Conservation (phyloP, 345 rosid species). For the Luvunga scandens region DNA sequence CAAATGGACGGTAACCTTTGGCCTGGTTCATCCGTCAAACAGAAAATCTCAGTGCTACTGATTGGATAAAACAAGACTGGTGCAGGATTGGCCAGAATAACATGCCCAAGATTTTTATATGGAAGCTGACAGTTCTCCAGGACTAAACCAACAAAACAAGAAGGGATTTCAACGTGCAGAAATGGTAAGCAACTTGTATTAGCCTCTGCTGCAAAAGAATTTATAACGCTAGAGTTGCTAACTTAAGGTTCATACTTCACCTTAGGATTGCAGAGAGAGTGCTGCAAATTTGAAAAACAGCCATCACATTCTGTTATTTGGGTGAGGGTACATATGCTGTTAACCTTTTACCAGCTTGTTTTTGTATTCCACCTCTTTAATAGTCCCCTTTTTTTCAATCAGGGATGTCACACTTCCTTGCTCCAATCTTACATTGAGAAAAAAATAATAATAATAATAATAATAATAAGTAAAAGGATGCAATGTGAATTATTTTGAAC, state of each 20-base stretch:
- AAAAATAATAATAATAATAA: no score
- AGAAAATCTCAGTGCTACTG: neutral
- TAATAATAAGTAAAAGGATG: no score
- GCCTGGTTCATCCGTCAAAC: neutral
- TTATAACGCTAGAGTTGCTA: neutral
- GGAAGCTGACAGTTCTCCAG: constrained; percentile 1
- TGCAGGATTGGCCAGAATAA: neutral
- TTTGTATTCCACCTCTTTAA: no score
- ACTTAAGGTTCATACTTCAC: neutral
- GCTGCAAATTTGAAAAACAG: neutral
- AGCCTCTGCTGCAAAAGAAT: neutral
- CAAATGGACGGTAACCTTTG: constrained; percentile 2
- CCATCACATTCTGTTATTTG: neutral
- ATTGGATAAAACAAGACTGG: constrained; percentile 8
- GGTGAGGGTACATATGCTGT: neutral
- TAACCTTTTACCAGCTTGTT: neutral
- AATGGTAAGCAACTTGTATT: neutral
- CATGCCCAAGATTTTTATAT: neutral
- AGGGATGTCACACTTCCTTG: neutral
- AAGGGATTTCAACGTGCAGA: constrained; percentile 2
- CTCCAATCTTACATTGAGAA: no score
- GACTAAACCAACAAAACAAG: constrained; percentile 3
- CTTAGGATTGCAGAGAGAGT: neutral
- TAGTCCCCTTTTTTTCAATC: neutral
- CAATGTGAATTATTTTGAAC: no score